Percentiles rank a stretch among this genome's conserved stretches.
Conservation (phyloP, 805 yeast species). For the Suhomyces prunicola region DNA sequence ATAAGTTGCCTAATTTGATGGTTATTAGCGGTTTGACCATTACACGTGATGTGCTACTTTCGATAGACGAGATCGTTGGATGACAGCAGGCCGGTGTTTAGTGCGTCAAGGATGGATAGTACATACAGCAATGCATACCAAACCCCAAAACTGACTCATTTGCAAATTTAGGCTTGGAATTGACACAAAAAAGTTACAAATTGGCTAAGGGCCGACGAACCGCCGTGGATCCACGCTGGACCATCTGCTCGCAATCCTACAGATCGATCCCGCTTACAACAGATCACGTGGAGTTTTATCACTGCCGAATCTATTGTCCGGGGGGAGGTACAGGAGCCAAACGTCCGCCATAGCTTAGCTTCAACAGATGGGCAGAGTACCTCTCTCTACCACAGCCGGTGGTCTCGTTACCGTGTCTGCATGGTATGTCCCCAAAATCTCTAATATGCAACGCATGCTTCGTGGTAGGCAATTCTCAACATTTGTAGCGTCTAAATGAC, state of each 20-base stretch:
- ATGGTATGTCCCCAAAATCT: not conserved
- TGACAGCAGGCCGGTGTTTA: not conserved
- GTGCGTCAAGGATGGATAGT: not conserved
- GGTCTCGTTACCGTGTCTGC: not conserved
- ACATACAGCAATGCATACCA: not conserved
- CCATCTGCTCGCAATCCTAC: not conserved
- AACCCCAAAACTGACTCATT: not conserved
- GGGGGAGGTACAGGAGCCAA: not conserved
- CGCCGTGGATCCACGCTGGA: not conserved
- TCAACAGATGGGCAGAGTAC: not conserved
- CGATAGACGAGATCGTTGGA: not conserved
- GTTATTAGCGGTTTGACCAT: not conserved
- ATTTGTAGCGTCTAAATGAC: not conserved
- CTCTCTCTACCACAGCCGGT: not conserved
- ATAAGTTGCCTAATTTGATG: not conserved
- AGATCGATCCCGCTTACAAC: slow-evolving; percentile 3
- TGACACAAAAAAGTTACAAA: not conserved
- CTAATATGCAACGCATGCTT: not conserved
- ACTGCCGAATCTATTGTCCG: not conserved
- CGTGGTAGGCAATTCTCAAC: not conserved
- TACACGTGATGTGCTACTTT: not conserved
- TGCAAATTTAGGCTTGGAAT: not conserved
- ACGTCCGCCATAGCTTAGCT: not conserved
- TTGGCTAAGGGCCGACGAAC: not conserved
- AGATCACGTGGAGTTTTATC: slow-evolving; percentile 1